Evolutionary conservation across 2,329 filamentous ascomycete genomes (phyloP).

Genomic region (Blastomyces silverae): DNA sequence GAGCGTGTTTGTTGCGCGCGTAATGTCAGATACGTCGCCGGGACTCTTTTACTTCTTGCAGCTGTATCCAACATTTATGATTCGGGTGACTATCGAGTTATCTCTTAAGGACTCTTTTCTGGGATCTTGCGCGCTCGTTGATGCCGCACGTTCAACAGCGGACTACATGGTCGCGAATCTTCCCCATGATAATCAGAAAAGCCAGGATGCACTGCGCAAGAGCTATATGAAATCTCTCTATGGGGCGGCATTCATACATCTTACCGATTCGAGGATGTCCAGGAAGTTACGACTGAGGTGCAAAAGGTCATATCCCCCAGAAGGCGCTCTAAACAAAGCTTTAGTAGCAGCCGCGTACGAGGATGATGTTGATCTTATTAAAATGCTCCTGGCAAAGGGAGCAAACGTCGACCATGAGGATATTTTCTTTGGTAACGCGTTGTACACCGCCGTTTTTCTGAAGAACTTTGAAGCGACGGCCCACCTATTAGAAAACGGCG

Average conservation of each 20-base stretch:
- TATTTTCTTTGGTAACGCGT: constrained; percentile 11
- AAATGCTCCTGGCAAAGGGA: constrained; percentile 3
- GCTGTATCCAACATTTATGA: constrained; percentile 7
- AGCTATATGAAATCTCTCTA: constrained; percentile 3
- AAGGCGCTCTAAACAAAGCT: neutral
- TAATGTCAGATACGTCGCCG: neutral
- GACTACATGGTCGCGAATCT: constrained; percentile 8
- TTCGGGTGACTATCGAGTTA: constrained; percentile 1
- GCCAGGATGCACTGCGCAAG: neutral
- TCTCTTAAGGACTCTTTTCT: neutral
- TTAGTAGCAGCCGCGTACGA: constrained; percentile 1
- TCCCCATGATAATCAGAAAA: neutral
- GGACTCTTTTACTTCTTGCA: constrained; percentile 5
- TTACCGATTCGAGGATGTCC: constrained; percentile 11
- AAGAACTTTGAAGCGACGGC: neutral
- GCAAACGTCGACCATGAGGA: constrained; percentile 12
- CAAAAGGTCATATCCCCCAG: neutral
- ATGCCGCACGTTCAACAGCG: neutral
- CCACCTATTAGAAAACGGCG: constrained; percentile 3
- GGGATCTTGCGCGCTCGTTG: constrained; percentile 1
- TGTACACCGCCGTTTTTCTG: constrained; percentile 8
- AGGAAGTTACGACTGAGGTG: neutral
- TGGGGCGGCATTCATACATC: constrained; percentile 5
- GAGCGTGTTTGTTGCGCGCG: constrained; percentile 3
- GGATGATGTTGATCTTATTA: neutral